Evolutionary conservation across 2,329 filamentous ascomycete species (phyloP), one percentile per base, ranked within the genome.

Genomic region (Diaporthe longicolla): DNA sequence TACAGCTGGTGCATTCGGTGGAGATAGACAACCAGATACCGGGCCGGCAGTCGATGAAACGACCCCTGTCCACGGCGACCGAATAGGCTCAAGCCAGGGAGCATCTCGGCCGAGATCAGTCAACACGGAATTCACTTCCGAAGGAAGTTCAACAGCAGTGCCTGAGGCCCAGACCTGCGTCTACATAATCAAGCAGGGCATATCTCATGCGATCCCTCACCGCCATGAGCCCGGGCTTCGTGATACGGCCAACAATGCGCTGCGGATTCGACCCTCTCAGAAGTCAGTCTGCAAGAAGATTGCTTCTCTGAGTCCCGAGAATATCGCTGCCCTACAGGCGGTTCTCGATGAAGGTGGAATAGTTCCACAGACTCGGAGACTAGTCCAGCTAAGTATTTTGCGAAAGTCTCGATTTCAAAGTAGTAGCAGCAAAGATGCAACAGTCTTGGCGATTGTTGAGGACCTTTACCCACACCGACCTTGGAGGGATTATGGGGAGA

Each of bases 111-210:
- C 54, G 5, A 37, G 10, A 57, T 57, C 54, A 10, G 1, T 57
- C 15, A 57, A 19, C 10, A 35, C 29, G 2, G 54, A 57, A 19
- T 57, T 57, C 54, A 11, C 6, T 10, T 35, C 54, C 2, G 54
- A 57, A 2, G 54, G 54, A 17, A 35, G 54, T 37, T 11, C 29
- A 57, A 57, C 54, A n/a, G 54, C 24, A 4, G 54, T 57, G 54
- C 54, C 54, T 4, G 54, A 57, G n/a, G 29, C 54, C 54, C 54
- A 57, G 13, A 57, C 54, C 1, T 57, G 54, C 54, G 29, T 57
- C 29, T 57, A 57, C 54, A 35, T 57, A 11, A 57, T 57, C 29
- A 57, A 57, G 21, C 54, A 57, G 29, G 54, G 54, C 54, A n/a
- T 4, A n/a, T 57, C 54, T 6, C 29, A 57, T 5, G 54, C 54